Evolutionary conservation across 2,329 filamentous ascomycete genomes (phyloP).

Genomic region (Podosphaera xanthii): DNA sequence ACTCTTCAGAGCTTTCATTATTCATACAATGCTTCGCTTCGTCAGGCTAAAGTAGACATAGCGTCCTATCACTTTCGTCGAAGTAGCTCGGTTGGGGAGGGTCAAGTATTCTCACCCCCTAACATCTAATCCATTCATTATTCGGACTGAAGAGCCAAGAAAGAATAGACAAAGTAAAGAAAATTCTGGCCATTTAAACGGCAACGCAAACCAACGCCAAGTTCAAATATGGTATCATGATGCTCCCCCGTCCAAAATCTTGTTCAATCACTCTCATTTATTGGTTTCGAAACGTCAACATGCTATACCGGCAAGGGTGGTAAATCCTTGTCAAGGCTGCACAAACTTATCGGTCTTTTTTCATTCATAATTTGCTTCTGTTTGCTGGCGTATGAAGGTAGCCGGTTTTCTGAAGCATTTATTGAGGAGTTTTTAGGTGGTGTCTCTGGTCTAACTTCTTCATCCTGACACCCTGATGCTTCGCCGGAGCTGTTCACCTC

Average conservation of each 20-base stretch:
- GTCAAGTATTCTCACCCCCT: too few relatives aligned
- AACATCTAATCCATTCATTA: too few relatives aligned
- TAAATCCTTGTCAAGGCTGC: conserved; percentile 36
- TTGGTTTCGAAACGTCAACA: background rate
- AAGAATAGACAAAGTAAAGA: background rate
- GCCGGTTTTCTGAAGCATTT: background rate
- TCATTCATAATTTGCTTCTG: background rate
- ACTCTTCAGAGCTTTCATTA: too few relatives aligned
- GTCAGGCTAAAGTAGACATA: too few relatives aligned
- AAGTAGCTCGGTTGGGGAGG: too few relatives aligned
- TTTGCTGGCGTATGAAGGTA: background rate
- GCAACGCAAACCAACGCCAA: background rate
- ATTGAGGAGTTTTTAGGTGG: conserved; percentile 20
- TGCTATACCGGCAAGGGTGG: conserved; percentile 26
- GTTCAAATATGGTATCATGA: background rate
- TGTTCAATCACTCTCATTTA: background rate
- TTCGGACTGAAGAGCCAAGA: background rate
- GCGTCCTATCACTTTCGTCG: too few relatives aligned
- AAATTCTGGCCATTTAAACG: background rate
- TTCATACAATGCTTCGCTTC: too few relatives aligned
- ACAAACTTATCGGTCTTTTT: conserved; percentile 21
- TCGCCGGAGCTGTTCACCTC: conserved; percentile 48
- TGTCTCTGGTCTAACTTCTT: conserved; percentile 19
- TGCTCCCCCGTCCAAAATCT: background rate
- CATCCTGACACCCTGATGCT: conserved; percentile 26